Base-by-base conservation (phyloP, 2,329 filamentous ascomycete genomes). In the Leptodontidium sp. region DNA sequence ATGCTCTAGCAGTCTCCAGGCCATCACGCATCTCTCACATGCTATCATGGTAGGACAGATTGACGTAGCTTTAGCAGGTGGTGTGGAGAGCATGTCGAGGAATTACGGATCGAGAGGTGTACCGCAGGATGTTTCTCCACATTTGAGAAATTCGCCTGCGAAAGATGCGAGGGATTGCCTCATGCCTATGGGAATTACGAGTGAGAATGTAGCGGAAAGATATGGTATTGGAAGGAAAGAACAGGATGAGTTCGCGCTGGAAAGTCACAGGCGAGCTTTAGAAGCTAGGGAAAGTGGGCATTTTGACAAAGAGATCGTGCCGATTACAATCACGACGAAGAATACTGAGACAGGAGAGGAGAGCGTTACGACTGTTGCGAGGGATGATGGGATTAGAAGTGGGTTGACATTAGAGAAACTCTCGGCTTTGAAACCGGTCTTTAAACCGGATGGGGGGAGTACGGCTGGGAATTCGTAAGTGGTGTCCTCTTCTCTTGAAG, bases 41-140 rank as follows among this genome's bases (percentile, higher is more conserved):
- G 81, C 84, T 0, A 90, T 91, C 66, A 83, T 86, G 9, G 83
- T 85, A 0, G 89, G 89, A 0, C 84, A 86, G 32, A 88, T 91
- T 40, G 85, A 88, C 67, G 81, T 85, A 15, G 89, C 88, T 32
- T 82, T 91, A 61, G 89, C 85, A 11, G 89, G 88, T 17, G 89
- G 89, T 8, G 91, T 91, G 85, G 89, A 91, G 81, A 89, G 86
- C 73, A 91, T 91, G 89, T 90, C 87, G n/a, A 80, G 84, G 63
- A 91, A 91, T 77, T 91, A 91, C 77, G 87, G 86, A 17, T 84
- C 83, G 15, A 79, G 86, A 66, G 88, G 88, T 6, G 89, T 91
- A 29, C 89, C 89, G 0, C 88, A 86, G 5, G 83, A 87, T 64
- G 80, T 91, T n/a, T 90, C 87, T 85, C 82, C 84, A 0, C 84